phyloP scores from a whole-genome alignment of 768 basidiomycete species.

The Boletus insuetus region DNA sequence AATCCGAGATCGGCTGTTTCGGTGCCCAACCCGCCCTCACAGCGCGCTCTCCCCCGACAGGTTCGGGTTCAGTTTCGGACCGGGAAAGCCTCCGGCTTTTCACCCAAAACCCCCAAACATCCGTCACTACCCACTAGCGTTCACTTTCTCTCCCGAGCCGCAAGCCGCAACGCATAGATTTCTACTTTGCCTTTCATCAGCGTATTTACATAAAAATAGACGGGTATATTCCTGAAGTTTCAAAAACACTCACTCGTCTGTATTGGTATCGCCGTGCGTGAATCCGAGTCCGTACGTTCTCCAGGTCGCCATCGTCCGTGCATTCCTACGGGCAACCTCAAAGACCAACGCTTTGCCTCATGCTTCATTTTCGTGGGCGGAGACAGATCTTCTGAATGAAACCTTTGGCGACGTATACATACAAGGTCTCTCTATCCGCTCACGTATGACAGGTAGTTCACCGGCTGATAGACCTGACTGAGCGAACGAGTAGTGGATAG shows the following conservation, averaged over 20 bases:
- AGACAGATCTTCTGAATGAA: conserved; percentile 86
- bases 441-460: conserved; percentile 69
- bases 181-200: too few species aligned
- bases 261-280: conserved; percentile 97
- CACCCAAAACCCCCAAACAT: neutral
- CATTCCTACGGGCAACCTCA: conserved; percentile 83
- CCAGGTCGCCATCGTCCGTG: conserved; percentile 92
- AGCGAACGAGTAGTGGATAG: conserved; percentile 84
- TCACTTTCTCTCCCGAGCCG: too few species aligned
- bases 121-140: too few species aligned
- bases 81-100: neutral
- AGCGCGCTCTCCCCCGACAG: neutral
- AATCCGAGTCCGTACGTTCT: conserved; percentile 76
- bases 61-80: neutral
- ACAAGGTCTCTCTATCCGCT: conserved; percentile 67
- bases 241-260: conserved; percentile 68
- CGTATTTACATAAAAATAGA: too few species aligned
- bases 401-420: conserved; percentile 77
- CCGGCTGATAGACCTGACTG: conserved; percentile 69
- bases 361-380: conserved; percentile 55
- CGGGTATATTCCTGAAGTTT: too few species aligned
- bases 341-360: conserved; percentile 74
- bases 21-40: too few species aligned
- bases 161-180: too few species aligned
- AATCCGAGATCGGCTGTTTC: too few species aligned